Base-by-base conservation (phyloP, 2,329 filamentous ascomycete genomes). In the Dryadomyces quercus-mongolicae region DNA sequence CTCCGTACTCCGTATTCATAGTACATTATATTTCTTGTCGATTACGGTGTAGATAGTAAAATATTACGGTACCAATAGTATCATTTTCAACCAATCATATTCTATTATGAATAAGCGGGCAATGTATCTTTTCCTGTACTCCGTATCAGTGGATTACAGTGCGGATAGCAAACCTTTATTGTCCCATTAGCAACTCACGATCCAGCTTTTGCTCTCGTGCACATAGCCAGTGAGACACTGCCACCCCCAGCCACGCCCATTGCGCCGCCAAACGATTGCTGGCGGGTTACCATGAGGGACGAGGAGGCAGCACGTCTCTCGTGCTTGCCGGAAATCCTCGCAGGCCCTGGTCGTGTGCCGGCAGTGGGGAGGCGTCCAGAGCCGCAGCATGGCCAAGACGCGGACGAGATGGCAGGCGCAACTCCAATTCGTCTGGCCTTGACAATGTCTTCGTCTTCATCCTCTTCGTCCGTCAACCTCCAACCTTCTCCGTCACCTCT, bases 371-470 rank as follows among this genome's bases (percentile, higher is more conserved):
- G 42, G n/a, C 15, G 10, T 47, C 10, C 45, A 22, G 22, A 22
- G 10, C 13, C 20, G 20, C 10, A 44, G 42, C 42, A 44, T 42
- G 38, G 38, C 38, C 12, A 5, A 42, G 38, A 13, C 16, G 38
- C 12, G 5, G 38, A 42, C 38, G 12, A 42, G 38, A 42, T 42
- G 50, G 64, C 72, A 2, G 67, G 21, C 5, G 66, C 18, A 66
- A n/a, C n/a, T 75, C 9, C 31, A n/a, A 15, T 25, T 21, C 49
- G 10, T 20, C 16, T 72, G 38, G 4, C 16, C 38, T 42, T 42
- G 38, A 42, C 15, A 5, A 42, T 3, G 5, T 5, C 16, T 3
- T 42, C 38, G 12, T 42, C 38, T 5, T 42, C 12, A 15, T 42
- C 38, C 4, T 5, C 38, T 3, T 42, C 38, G 12, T 42, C 38